These are phyloP conservation scores for Ganoderma lingzhi DNA, from an alignment of 1,284 basidiomycete genomes.

Conservation along the genomic window DNA sequence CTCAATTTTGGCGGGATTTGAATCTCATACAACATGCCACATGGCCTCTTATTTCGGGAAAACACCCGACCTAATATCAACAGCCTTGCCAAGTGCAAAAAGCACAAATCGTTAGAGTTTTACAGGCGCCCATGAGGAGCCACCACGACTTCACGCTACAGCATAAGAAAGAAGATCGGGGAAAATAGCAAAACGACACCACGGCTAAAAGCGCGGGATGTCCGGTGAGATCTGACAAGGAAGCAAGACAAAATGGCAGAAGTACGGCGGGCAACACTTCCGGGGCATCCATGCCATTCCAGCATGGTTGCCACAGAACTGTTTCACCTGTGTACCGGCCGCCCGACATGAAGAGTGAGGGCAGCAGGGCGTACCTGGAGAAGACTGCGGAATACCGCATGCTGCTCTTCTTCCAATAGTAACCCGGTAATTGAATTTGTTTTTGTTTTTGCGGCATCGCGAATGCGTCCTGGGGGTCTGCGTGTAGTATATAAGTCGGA, in stretches of 20 bases:
- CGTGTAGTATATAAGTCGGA: background rate
- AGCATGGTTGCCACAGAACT: background rate
- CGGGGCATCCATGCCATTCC: conserved; percentile 2
- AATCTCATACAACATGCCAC: background rate
- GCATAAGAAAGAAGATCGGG: too few species aligned
- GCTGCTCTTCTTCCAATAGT: background rate
- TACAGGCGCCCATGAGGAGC: background rate
- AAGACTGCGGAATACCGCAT: background rate
- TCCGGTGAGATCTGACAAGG: background rate
- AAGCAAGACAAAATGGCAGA: background rate
- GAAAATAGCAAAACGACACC: too few species aligned
- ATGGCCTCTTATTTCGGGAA: background rate
- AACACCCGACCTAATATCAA: background rate
- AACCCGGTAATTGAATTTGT: background rate
- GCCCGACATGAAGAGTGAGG: background rate
- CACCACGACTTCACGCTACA: too few species aligned
- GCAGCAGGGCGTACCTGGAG: background rate
- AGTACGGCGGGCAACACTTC: background rate
- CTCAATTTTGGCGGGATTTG: background rate
- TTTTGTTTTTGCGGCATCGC: background rate
- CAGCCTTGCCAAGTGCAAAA: background rate
- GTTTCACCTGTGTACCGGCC: background rate
- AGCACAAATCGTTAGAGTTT: background rate
- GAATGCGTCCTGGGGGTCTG: background rate
- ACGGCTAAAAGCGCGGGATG: background rate